These are phyloP conservation scores for Hura crepitans DNA, from an alignment of 441 rosid genomes.

Conservation along the genomic window DNA sequence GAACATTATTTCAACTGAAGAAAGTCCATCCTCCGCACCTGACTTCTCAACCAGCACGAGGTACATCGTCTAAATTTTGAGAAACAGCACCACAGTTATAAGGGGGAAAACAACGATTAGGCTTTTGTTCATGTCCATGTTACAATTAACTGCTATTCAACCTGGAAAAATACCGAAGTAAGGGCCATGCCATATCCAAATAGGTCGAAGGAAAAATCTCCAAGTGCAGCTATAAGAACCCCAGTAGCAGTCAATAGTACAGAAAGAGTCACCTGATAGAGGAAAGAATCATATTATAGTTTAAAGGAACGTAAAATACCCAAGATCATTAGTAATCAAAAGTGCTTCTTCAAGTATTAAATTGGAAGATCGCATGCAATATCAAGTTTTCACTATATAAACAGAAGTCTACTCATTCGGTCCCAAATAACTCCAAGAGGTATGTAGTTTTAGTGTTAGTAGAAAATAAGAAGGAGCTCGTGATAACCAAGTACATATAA, in stretches of 20 bases:
- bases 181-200: slow-evolving; percentile 87
- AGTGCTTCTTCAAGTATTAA: neutral
- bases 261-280: slow-evolving; percentile 71
- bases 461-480: too few relatives aligned
- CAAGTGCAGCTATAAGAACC: slow-evolving; percentile 77
- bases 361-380: neutral
- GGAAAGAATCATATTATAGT: slow-evolving; percentile 7
- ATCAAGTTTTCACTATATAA: neutral
- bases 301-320: neutral
- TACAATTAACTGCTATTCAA: slow-evolving; percentile 24
- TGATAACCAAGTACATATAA: too few relatives aligned
- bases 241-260: slow-evolving; percentile 82
- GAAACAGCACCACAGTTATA: slow-evolving; percentile 10
- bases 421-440: too few relatives aligned
- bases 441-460: too few relatives aligned
- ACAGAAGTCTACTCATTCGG: neutral
- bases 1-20: slow-evolving; percentile 89
- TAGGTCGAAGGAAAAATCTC: slow-evolving; percentile 90
- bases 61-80: slow-evolving; percentile 80
- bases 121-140: neutral
- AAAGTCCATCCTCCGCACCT: slow-evolving; percentile 93
- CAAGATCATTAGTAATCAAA: neutral
- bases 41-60: slow-evolving; percentile 92
- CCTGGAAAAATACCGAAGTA: slow-evolving; percentile 93
- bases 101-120: slow-evolving; percentile 12